Percentiles rank a stretch among this genome's conserved stretches.
These are phyloP conservation scores for Microsporum ferrugineum DNA, from an alignment of 2,329 filamentous ascomycete species.

Conservation along the genomic window DNA sequence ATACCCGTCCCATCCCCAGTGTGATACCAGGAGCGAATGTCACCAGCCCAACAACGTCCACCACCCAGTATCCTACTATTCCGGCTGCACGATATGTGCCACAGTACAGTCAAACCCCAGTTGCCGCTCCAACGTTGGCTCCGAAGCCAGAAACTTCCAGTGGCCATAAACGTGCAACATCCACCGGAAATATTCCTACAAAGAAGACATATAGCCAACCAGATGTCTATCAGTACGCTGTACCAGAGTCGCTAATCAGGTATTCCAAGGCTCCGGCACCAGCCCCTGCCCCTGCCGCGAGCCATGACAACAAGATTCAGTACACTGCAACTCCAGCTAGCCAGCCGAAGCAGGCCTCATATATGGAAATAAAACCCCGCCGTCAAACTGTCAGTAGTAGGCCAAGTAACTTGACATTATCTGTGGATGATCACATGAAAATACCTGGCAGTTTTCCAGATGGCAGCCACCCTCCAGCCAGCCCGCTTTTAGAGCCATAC, in stretches of 20 bases:
- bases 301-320: constrained; percentile 7
- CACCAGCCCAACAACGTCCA: not conserved
- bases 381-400: constrained; percentile 12
- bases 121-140: constrained; percentile 14
- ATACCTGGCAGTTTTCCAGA: constrained; percentile 21
- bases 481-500: constrained; percentile 83
- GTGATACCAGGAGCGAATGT: constrained; percentile 10
- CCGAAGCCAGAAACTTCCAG: constrained; percentile 13
- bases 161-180: constrained; percentile 25
- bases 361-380: constrained; percentile 18
- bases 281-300: not conserved
- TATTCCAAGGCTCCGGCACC: constrained; percentile 23
- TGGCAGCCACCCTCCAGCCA: constrained; percentile 51
- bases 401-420: constrained; percentile 28
- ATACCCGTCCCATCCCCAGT: constrained; percentile 16
- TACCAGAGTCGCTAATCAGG: constrained; percentile 28
- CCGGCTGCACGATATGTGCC: constrained; percentile 24
- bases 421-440: constrained; percentile 28
- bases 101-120: constrained; percentile 12
- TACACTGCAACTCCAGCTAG: constrained; percentile 19
- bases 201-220: constrained; percentile 24
- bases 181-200: constrained; percentile 17
- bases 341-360: constrained; percentile 16
- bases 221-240: constrained; percentile 29
- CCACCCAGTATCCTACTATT: constrained; percentile 14